Evolutionary conservation across 2,329 filamentous ascomycete species (phyloP).

Genomic region (Penicillium sp.): DNA sequence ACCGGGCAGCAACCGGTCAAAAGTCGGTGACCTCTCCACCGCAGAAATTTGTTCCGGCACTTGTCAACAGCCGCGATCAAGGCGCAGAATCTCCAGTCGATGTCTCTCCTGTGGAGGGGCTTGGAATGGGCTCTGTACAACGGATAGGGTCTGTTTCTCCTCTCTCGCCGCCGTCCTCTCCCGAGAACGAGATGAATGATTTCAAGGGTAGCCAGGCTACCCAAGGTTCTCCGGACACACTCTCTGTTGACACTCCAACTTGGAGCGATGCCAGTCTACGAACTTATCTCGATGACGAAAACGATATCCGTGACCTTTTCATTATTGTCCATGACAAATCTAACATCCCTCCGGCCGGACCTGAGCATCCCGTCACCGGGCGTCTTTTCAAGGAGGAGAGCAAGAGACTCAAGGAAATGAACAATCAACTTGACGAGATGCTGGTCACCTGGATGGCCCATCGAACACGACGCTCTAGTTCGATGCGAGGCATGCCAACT

Average conservation of each 20-base stretch:
- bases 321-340: slow-evolving; percentile 89
- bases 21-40: slow-evolving; percentile 27
- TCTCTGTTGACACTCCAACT: slow-evolving; percentile 53
- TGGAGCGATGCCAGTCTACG: slow-evolving; percentile 86
- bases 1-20: slow-evolving; percentile 22
- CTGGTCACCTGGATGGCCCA: slow-evolving; percentile 68
- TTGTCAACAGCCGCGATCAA: slow-evolving; percentile 17
- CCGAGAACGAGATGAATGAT: slow-evolving; percentile 27
- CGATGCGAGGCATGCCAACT: slow-evolving; percentile 16
- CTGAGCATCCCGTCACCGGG: slow-evolving; percentile 78
- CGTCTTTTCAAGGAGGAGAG: slow-evolving; percentile 82
- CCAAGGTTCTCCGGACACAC: slow-evolving; percentile 51
- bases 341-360: slow-evolving; percentile 68
- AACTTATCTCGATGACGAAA: slow-evolving; percentile 83
- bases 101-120: slow-evolving; percentile 55
- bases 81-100: slow-evolving; percentile 60
- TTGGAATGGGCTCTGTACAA: slow-evolving; percentile 65
- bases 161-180: slow-evolving; percentile 56
- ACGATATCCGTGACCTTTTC: slow-evolving; percentile 82
- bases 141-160: slow-evolving; percentile 57
- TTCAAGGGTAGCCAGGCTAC: slow-evolving; percentile 37
- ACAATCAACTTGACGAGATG: slow-evolving; percentile 81
- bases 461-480: slow-evolving; percentile 23
- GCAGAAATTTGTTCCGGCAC: slow-evolving; percentile 24
- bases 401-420: slow-evolving; percentile 78